These are phyloP conservation scores for Neurospora sp. DNA, from an alignment of 2,329 filamentous ascomycete genomes.

Conservation along the genomic window DNA sequence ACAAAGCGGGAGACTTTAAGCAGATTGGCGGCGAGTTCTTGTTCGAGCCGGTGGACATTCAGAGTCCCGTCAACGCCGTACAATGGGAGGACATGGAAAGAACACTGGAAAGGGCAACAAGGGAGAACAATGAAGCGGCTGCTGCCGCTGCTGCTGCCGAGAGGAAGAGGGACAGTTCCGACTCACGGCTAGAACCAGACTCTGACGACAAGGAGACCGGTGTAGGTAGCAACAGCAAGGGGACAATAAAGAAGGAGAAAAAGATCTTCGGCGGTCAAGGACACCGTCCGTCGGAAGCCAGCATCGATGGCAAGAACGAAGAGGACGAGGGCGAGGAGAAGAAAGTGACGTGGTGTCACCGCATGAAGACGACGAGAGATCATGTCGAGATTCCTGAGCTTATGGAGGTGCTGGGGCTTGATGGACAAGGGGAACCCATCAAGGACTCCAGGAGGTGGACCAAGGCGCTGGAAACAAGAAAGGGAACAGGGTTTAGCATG, in stretches of 20 bases:
- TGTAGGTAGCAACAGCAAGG: background rate
- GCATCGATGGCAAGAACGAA: constrained; percentile 17
- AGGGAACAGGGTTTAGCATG: constrained; percentile 45
- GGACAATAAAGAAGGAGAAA: background rate
- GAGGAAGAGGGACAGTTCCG: background rate
- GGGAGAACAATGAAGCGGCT: constrained; percentile 5
- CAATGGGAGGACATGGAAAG: constrained; percentile 22
- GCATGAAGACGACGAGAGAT: constrained; percentile 71
- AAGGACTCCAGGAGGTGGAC: constrained; percentile 35
- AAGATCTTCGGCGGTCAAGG: background rate
- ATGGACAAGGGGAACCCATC: constrained; percentile 29
- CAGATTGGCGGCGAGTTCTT: constrained; percentile 73
- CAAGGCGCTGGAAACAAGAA: constrained; percentile 36
- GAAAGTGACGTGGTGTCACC: constrained; percentile 66
- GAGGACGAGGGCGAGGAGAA: constrained; percentile 35
- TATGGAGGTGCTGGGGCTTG: constrained; percentile 51
- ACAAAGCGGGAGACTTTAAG: constrained; percentile 54
- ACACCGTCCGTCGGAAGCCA: constrained; percentile 9
- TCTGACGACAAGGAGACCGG: background rate
- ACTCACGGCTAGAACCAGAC: background rate
- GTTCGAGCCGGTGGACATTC: constrained; percentile 48
- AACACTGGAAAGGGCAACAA: constrained; percentile 13
- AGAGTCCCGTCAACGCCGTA: constrained; percentile 35
- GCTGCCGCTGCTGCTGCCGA: background rate
- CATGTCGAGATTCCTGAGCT: constrained; percentile 64